Percentiles rank a stretch among this genome's conserved stretches.
phyloP scores from a whole-genome alignment of 176 grass and related monocot genomes.

The Bonia amplexicaulis region DNA sequence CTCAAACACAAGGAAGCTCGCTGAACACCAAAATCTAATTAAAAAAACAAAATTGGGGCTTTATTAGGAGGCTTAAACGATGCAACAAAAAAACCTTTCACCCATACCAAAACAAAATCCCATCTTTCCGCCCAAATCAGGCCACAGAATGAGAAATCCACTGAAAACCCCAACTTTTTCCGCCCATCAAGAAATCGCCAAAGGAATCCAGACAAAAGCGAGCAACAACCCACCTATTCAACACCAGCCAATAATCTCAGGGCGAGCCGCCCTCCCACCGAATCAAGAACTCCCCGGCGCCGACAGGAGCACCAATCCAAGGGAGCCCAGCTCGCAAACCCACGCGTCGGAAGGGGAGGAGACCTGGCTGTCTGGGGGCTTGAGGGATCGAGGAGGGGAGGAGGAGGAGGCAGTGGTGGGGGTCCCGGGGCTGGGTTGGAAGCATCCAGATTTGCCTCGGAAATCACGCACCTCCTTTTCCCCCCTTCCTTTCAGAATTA shows the following conservation, averaged over 20 bases:
- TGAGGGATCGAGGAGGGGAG: slow-evolving; percentile 27
- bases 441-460: slow-evolving; percentile 49
- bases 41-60: neutral
- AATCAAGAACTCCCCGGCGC: slow-evolving; percentile 15
- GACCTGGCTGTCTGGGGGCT: neutral
- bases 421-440: slow-evolving; percentile 2
- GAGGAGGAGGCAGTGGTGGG: neutral
- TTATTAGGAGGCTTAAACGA: neutral
- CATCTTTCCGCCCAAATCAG: neutral
- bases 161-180: neutral
- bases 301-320: slow-evolving; percentile 11
- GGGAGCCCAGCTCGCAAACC: neutral
- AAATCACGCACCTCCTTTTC: slow-evolving; percentile 14
- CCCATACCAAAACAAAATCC: neutral
- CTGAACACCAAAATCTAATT: neutral
- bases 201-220: neutral
- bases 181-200: neutral
- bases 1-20: neutral
- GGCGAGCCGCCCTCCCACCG: neutral
- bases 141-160: neutral
- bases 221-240: slow-evolving; percentile 6
- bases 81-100: neutral
- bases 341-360: neutral
- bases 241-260: neutral
- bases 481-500: neutral